phyloP scores from a whole-genome alignment of 345 rosid species.

The Pistacia atlantica region DNA sequence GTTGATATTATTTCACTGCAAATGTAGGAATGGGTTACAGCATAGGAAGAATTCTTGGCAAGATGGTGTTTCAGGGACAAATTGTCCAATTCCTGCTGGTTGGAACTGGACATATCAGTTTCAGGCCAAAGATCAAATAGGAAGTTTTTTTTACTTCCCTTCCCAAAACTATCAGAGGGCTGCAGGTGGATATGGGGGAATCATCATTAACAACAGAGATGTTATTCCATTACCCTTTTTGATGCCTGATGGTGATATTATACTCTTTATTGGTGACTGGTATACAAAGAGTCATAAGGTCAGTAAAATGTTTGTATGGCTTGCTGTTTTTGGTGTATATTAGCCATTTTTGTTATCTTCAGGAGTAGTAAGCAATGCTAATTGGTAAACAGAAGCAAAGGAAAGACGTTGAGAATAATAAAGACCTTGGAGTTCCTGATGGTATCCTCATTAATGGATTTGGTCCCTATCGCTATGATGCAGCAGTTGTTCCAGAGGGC shows the following conservation, averaged over 20 bases:
- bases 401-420: constrained; percentile 62
- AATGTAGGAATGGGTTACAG: constrained; percentile 71
- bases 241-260: constrained; percentile 75
- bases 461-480: constrained; percentile 75
- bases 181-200: constrained; percentile 80
- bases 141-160: constrained; percentile 81
- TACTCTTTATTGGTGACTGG: constrained; percentile 79
- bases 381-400: constrained; percentile 62
- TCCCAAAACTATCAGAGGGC: constrained; percentile 70
- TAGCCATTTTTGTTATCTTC: constrained; percentile 8
- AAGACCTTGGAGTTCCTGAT: constrained; percentile 68
- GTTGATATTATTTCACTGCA: constrained; percentile 10
- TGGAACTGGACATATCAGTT: constrained; percentile 87
- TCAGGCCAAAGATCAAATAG: constrained; percentile 90
- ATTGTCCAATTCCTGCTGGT: constrained; percentile 84
- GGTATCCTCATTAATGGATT: constrained; percentile 80
- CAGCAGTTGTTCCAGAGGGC: constrained; percentile 48
- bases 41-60: constrained; percentile 89
- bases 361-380: constrained; percentile 6
- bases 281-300: constrained; percentile 81
- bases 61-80: constrained; percentile 87
- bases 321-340: constrained; percentile 15
- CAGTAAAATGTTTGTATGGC: constrained; percentile 14
- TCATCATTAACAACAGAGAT: constrained; percentile 63
- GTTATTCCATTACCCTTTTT: constrained; percentile 71